Conservation (phyloP, 2,329 filamentous ascomycete species). For the Xylaria hypoxylon region DNA sequence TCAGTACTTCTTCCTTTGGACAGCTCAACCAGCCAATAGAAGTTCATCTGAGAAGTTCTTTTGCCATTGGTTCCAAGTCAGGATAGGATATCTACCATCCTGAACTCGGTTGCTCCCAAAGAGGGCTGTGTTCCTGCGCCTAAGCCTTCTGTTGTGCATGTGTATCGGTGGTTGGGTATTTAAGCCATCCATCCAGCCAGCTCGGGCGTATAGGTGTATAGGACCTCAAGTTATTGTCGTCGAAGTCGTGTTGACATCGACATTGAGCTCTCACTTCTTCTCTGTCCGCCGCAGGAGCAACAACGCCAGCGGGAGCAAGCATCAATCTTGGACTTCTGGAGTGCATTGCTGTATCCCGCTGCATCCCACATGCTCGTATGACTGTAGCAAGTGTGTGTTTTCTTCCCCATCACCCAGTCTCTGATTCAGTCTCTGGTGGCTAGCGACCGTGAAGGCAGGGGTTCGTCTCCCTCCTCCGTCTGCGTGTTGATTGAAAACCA, state of each 20-base stretch:
- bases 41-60: conserved; percentile 20
- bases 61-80: conserved; percentile 16
- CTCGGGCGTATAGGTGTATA: conserved; percentile 16
- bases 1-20: conserved; percentile 13
- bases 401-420: conserved; percentile 21
- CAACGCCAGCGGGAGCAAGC: conserved; percentile 13
- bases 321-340: conserved; percentile 11
- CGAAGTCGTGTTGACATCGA: conserved; percentile 16
- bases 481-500: conserved; percentile 28
- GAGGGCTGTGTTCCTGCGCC: conserved; percentile 36
- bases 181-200: conserved; percentile 25
- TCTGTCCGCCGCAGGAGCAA: conserved; percentile 12
- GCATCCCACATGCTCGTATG: conserved; percentile 36
- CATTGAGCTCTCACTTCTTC: conserved; percentile 10
- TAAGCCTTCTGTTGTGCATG: conserved; percentile 35
- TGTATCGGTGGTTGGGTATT: conserved; percentile 36
- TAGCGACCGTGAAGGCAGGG: conserved; percentile 27
- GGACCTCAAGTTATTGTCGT: conserved; percentile 6
- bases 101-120: conserved; percentile 30
- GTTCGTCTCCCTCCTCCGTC: conserved; percentile 23
- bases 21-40: conserved; percentile 25
- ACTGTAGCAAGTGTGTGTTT: conserved; percentile 35
- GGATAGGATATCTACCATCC: conserved; percentile 13
- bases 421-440: conserved; percentile 18
- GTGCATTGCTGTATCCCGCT: conserved; percentile 23